phyloP scores from a whole-genome alignment of 2,329 filamentous ascomycete species.

The Aspergillus sp. region DNA sequence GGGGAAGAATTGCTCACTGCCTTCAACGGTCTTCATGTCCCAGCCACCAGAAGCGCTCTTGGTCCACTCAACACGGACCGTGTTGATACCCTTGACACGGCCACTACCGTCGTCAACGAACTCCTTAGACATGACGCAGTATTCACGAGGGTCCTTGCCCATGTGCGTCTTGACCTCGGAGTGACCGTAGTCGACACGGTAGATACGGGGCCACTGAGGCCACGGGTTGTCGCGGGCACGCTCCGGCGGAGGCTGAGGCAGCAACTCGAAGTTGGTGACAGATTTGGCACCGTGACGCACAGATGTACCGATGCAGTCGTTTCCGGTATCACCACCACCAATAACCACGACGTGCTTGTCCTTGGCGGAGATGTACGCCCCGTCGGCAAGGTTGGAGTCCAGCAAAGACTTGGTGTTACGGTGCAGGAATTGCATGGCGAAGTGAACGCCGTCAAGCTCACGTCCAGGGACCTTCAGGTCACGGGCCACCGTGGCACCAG shows the following conservation, averaged over 20 bases:
- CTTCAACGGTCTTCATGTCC: constrained; percentile 98
- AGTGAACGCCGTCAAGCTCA: constrained; percentile 87
- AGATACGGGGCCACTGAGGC: constrained; percentile 97
- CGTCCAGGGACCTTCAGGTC: constrained; percentile 89
- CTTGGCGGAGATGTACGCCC: constrained; percentile 88
- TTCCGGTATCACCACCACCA: constrained; percentile 95
- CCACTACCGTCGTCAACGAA: constrained; percentile 88
- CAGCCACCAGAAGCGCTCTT: constrained; percentile 85
- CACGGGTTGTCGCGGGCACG: constrained; percentile 93
- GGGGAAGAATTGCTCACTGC: constrained; percentile 92
- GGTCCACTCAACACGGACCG: constrained; percentile 92
- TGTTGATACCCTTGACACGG: constrained; percentile 93
- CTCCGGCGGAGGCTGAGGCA: constrained; percentile 88
- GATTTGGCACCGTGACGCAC: constrained; percentile 94
- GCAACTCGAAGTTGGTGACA: constrained; percentile 92
- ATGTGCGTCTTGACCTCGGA: constrained; percentile 94
- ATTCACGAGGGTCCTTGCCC: constrained; percentile 94
- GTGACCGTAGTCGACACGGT: constrained; percentile 98
- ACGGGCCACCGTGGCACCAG: constrained; percentile 88
- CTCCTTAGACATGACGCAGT: constrained; percentile 97
- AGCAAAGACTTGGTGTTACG: constrained; percentile 97
- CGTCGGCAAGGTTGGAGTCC: constrained; percentile 82
- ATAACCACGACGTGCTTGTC: constrained; percentile 96
- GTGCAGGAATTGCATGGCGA: constrained; percentile 96
- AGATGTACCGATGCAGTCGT: constrained; percentile 96